A percentile compares a stretch with the other conserved stretches of the same genome.
Evolutionary conservation across 2,329 filamentous ascomycete genomes (phyloP).

Genomic region (Epichloe hybrida): DNA sequence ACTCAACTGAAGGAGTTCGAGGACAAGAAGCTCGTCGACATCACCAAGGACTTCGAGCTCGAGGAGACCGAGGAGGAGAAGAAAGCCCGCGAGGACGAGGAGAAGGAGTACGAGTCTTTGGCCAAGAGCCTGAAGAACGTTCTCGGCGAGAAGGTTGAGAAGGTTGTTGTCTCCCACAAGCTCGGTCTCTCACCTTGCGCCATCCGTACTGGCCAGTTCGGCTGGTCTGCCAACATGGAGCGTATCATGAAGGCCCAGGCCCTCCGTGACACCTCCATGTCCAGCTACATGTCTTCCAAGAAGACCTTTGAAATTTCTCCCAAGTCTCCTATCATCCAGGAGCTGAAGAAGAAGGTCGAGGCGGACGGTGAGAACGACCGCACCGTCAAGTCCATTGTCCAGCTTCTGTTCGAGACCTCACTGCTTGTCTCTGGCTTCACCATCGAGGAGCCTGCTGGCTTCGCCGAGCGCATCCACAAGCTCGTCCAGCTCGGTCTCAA

Average conservation of each 20-base stretch:
- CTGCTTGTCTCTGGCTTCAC: slow-evolving; percentile 98
- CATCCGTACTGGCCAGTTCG: slow-evolving; percentile 98
- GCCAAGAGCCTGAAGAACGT: slow-evolving; percentile 99
- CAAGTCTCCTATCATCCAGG: slow-evolving; percentile 93
- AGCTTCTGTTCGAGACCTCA: slow-evolving; percentile 97
- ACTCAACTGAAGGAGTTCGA: slow-evolving; percentile 99
- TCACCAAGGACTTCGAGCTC: slow-evolving; percentile 99
- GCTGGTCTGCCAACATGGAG: slow-evolving; percentile 99
- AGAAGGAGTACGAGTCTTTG: slow-evolving; percentile 94
- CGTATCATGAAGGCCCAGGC: slow-evolving; percentile 99
- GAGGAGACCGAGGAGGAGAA: slow-evolving; percentile 99
- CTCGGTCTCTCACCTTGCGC: slow-evolving; percentile 87
- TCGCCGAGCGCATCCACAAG: slow-evolving; percentile 99
- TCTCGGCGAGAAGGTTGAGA: slow-evolving; percentile 98
- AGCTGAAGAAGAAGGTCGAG: slow-evolving; percentile 99
- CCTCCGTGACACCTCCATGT: slow-evolving; percentile 98
- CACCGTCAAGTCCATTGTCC: slow-evolving; percentile 97
- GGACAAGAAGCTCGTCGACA: slow-evolving; percentile 99
- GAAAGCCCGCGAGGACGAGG: slow-evolving; percentile 83
- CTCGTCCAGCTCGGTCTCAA: slow-evolving; percentile 95
- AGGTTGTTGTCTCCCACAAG: slow-evolving; percentile 99
- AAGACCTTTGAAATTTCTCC: slow-evolving; percentile 99
- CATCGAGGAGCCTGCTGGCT: slow-evolving; percentile 95
- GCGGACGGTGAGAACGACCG: slow-evolving; percentile 94
- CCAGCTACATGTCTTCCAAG: slow-evolving; percentile 99